phyloP scores from a whole-genome alignment of 2,329 filamentous ascomycete species.

The Phialophora tarda region DNA sequence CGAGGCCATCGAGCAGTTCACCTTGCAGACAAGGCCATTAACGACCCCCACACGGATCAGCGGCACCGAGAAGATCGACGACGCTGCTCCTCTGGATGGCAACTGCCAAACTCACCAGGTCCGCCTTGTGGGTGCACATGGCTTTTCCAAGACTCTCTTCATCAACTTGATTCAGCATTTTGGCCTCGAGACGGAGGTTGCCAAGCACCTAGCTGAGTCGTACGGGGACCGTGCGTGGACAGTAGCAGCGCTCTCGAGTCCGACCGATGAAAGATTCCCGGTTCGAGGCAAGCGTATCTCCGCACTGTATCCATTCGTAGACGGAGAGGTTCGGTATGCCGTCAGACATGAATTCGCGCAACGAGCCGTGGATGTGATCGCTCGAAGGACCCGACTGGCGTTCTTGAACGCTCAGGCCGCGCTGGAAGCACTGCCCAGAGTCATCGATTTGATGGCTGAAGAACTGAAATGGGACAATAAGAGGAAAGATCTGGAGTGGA shows the following conservation, averaged over 20 bases:
- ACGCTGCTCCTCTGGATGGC: conserved; percentile 59
- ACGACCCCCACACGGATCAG: conserved; percentile 36
- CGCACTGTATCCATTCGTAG: conserved; percentile 83
- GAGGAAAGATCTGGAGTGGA: conserved; percentile 81
- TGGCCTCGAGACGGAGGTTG: conserved; percentile 88
- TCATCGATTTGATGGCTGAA: conserved; percentile 88
- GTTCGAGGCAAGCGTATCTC: conserved; percentile 81
- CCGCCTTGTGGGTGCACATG: conserved; percentile 80
- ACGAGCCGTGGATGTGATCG: conserved; percentile 85
- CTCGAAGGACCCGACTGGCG: conserved; percentile 79
- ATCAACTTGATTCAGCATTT: conserved; percentile 95
- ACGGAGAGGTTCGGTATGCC: conserved; percentile 88
- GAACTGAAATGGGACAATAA: conserved; percentile 78
- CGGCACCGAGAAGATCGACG: conserved; percentile 40
- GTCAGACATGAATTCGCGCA: conserved; percentile 89
- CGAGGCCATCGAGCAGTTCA: conserved; percentile 52
- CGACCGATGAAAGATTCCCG: conserved; percentile 80
- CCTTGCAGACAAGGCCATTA: conserved; percentile 34
- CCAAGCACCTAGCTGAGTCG: conserved; percentile 81
- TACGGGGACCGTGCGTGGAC: conserved; percentile 95
- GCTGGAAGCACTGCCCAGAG: conserved; percentile 78
- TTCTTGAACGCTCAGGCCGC: conserved; percentile 93
- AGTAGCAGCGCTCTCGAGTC: conserved; percentile 77
- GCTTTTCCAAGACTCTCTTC: conserved; percentile 87
- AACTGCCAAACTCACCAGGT: conserved; percentile 83